Percentiles rank a stretch among this genome's conserved stretches.
Conservation (phyloP, 179 eudicot species). For the Heliamphora pulchella region DNA sequence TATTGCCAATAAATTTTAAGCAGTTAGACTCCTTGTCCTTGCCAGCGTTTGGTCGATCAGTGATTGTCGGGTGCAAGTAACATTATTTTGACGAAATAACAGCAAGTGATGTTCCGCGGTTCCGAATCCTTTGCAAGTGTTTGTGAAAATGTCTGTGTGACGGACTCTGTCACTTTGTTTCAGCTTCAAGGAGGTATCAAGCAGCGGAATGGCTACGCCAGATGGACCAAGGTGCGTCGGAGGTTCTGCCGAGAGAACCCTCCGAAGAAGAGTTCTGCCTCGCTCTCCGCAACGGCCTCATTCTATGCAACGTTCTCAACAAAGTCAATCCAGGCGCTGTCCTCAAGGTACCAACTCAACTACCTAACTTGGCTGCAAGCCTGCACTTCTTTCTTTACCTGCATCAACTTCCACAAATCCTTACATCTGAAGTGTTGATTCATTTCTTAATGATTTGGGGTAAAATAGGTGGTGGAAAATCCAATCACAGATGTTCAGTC, state of each 20-base stretch:
- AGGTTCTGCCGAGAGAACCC: conserved; percentile 58
- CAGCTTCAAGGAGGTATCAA: conserved; percentile 72
- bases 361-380: not conserved
- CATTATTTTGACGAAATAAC: too few species aligned
- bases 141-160: not conserved
- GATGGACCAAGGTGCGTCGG: conserved; percentile 81
- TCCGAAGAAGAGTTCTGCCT: conserved; percentile 73
- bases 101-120: too few species aligned
- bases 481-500: conserved; percentile 56
- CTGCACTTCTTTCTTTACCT: not conserved
- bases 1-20: too few species aligned
- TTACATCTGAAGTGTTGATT: not conserved
- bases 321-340: conserved; percentile 90
- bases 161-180: not conserved
- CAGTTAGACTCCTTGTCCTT: too few species aligned
- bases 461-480: conserved; percentile 76
- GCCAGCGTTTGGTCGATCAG: too few species aligned
- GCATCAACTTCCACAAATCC: not conserved
- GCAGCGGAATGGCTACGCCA: conserved; percentile 84
- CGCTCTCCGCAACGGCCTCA: conserved; percentile 90
- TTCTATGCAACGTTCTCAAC: conserved; percentile 97
- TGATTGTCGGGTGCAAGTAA: too few species aligned
- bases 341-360: conserved; percentile 40
- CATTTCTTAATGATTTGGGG: not conserved
- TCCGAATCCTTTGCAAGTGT: not conserved